Conservation (phyloP, 2,329 filamentous ascomycete species). For the Hypoxylon sp. region DNA sequence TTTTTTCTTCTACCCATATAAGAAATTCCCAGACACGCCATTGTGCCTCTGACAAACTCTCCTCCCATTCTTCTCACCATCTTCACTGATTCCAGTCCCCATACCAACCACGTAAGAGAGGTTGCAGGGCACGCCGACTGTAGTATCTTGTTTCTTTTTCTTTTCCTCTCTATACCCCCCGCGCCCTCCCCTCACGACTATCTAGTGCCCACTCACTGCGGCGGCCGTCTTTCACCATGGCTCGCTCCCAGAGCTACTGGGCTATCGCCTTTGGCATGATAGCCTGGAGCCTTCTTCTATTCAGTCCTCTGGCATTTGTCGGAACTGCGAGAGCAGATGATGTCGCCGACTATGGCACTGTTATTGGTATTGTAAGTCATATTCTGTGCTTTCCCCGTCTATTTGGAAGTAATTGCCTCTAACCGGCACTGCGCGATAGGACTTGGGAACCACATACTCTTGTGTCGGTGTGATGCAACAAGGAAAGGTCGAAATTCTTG, state of each 20-base stretch:
- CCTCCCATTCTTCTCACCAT: slow-evolving; percentile 42
- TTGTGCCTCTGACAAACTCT: slow-evolving; percentile 33
- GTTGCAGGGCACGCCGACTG: slow-evolving; percentile 43
- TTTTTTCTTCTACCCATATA: slow-evolving; percentile 50
- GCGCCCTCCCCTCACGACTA: slow-evolving; percentile 8
- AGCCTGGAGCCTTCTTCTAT: slow-evolving; percentile 91
- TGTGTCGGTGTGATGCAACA: slow-evolving; percentile 97
- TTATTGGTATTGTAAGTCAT: slow-evolving; percentile 86
- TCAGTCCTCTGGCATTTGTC: slow-evolving; percentile 88
- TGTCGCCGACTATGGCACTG: slow-evolving; percentile 84
- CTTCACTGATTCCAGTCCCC: slow-evolving; percentile 24
- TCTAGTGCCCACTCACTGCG: slow-evolving; percentile 25
- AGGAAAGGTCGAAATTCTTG: slow-evolving; percentile 94
- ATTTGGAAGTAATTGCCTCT: slow-evolving; percentile 44
- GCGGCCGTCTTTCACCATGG: slow-evolving; percentile 57
- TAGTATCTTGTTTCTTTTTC: slow-evolving; percentile 40
- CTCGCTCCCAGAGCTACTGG: slow-evolving; percentile 76
- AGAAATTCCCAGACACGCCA: slow-evolving; percentile 46
- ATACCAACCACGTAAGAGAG: slow-evolving; percentile 45
- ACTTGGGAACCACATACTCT: slow-evolving; percentile 90
- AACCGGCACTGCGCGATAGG: slow-evolving; percentile 55
- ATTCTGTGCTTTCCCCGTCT: background rate
- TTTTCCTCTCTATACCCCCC: slow-evolving; percentile 31
- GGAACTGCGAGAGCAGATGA: slow-evolving; percentile 81
- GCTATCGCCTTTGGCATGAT: slow-evolving; percentile 88